Conservation (phyloP, 306 rosid species). For the Quercus engelmannii region DNA sequence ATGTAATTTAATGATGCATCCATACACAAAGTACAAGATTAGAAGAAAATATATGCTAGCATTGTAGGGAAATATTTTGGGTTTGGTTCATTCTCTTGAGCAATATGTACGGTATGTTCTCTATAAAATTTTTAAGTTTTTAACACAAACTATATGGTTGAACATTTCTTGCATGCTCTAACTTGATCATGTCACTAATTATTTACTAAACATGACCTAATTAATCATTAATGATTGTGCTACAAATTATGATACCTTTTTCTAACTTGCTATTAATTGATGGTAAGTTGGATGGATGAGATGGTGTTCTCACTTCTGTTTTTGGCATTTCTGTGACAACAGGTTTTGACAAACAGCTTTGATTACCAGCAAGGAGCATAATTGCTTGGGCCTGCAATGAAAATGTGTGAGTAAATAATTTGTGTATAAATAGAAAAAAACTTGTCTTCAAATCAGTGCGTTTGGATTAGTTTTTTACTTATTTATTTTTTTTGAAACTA, state of each 20-base stretch:
- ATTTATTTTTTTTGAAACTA: no score
- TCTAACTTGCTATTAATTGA: neutral
- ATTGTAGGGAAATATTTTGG: no score
- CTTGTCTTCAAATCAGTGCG: no score
- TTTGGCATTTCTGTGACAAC: neutral
- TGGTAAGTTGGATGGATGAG: neutral
- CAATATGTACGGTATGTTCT: no score
- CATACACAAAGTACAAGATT: no score
- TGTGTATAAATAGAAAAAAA: neutral
- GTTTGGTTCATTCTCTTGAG: no score
- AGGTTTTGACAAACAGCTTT: conserved; percentile 4
- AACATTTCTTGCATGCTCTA: neutral
- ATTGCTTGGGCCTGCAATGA: conserved; percentile 22
- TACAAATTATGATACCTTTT: neutral
- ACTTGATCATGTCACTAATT: neutral
- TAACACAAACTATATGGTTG: no score
- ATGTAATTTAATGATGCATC: no score
- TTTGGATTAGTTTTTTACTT: no score
- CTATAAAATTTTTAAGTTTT: no score
- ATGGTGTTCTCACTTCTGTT: neutral
- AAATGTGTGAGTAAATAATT: neutral
- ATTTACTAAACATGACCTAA: neutral
- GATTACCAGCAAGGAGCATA: conserved; percentile 13
- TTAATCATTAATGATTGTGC: neutral
- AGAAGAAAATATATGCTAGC: neutral